Base-by-base conservation (phyloP, 2,329 filamentous ascomycete species). In the Immersiporthe knoxdaviesiana region DNA sequence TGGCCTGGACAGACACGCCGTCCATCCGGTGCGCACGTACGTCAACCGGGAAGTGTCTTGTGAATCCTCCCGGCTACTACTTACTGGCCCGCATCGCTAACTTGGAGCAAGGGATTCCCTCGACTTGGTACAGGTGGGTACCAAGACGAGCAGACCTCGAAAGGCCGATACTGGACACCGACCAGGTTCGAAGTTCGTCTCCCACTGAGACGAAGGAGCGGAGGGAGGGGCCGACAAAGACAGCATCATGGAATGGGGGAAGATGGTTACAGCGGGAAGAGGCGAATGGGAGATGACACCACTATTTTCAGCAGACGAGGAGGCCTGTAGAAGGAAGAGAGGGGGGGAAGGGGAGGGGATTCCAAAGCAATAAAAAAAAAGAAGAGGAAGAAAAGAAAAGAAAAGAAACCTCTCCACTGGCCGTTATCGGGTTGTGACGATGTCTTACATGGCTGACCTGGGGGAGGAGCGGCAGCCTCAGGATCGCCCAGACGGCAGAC, bases 401-500 rank as follows among this genome's bases (percentile, higher is more conserved):
- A 47, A 5, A 21, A 47, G 16, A 21, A 18, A 7, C 24, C 14
- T 30, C 52, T 56, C 52, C 52, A 30, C 52, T 8, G 6, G 5
- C 32, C 52, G 50, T 7, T 32, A 18, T 18, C 14, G 12, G 27
- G 14, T 18, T n/a, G 44, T n/a, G 44, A 47, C 12, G 52, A 56
- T 10, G 52, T 27, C 27, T 18, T 30, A 18, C 50, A 56, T 11
- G 41, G 47, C 41, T 50, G 61, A 32, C 21, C 3, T 11, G 21
- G 41, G 21, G 41, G 16, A 52, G 41, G 27, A 52, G 61, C 61
- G 39, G 39, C 8, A 50, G 16, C 18, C 5, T 27, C 16, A 44
- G 11, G 50, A 59, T 11, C 30, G 18, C 41, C n/a, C 44, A 65
- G 67, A 68, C 50, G 59, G 32, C 58, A 47, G 32, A 39, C 44